phyloP scores from a whole-genome alignment of 257 asterid genomes.

The Capsicum pubescens region DNA sequence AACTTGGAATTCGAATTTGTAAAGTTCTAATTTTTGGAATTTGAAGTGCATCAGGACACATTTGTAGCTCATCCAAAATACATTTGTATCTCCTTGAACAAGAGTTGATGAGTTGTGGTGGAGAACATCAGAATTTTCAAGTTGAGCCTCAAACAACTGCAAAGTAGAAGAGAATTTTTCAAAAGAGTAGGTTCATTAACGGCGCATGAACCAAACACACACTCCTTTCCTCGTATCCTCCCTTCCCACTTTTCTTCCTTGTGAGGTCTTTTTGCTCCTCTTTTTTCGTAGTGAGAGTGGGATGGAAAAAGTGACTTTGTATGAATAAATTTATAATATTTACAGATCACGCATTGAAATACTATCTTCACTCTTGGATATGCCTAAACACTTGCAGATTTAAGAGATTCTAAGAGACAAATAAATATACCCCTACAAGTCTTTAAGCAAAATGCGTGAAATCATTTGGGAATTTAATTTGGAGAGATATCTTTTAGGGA shows the following conservation, averaged over 20 bases:
- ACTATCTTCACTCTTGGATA: not conserved
- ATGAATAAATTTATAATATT: not conserved
- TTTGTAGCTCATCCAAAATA: constrained; percentile 71
- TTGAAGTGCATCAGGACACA: too few species aligned
- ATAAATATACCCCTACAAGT: not conserved
- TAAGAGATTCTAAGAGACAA: not conserved
- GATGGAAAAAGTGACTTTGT: not conserved
- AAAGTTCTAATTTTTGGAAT: too few species aligned
- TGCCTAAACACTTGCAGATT: not conserved
- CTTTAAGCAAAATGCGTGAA: not conserved
- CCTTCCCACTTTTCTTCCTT: too few species aligned
- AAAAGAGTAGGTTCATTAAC: not conserved
- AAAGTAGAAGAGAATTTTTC: constrained; percentile 35
- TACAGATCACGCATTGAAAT: constrained; percentile 18
- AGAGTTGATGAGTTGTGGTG: constrained; percentile 92
- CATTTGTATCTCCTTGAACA: constrained; percentile 92
- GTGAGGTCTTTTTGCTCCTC: not conserved
- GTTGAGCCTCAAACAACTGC: constrained; percentile 86
- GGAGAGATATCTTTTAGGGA: not conserved
- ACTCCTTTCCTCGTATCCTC: too few species aligned
- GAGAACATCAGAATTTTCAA: constrained; percentile 76
- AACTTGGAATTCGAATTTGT: too few species aligned
- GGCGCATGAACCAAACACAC: not conserved
- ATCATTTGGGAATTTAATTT: not conserved
- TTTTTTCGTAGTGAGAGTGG: not conserved